Base-by-base conservation (phyloP, 371 early-diverging fungal genomes). In the Syncephalis plumigaleata region DNA sequence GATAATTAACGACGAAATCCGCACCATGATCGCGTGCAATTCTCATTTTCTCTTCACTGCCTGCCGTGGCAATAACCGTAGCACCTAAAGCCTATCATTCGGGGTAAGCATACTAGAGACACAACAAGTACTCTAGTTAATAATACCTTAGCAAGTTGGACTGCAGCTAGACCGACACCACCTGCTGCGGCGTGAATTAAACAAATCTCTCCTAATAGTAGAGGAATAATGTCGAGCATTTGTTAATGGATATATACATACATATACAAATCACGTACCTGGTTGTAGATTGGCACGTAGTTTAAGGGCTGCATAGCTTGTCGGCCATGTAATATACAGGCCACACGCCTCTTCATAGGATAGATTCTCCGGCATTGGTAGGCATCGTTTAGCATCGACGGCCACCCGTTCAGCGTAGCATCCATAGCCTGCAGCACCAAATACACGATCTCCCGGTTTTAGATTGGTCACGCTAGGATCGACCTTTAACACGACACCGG, bases 161-260 rank as follows among this genome's bases (percentile, higher is more conserved):
- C 74, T 18, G 80, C 77, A 27, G 68, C 72, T 25, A 75, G 64
- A n/a, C 77, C 77, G 2, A 79, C 75, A 39, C 79, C 79, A 40
- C 87, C 87, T 16, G 84, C 86, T 11, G 79, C 84, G 2, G 84
- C 87, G 56, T 84, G 83, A 17, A 87, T 71, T n/a, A 87, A 58
- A 50, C 67, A 81, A 61, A 66, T 67, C 47, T 79, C 76, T 4
- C 52, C 61, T 38, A 53, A 18, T 22, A 31, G 15, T 18, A 42
- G 13, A n/a, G n/a, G n/a, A n/a, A n/a, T n/a, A n/a, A n/a, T n/a
- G n/a, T n/a, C n/a, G n/a, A n/a, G n/a, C n/a, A n/a, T n/a, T n/a
- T n/a, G n/a, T n/a, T n/a, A n/a, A n/a, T n/a, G n/a, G n/a, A n/a
- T n/a, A n/a, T n/a, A n/a, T n/a, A n/a, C n/a, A n/a, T n/a, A n/a